These are phyloP conservation scores for Coleophoma crateriformis DNA, from an alignment of 2,329 filamentous ascomycete genomes.

Conservation along the genomic window DNA sequence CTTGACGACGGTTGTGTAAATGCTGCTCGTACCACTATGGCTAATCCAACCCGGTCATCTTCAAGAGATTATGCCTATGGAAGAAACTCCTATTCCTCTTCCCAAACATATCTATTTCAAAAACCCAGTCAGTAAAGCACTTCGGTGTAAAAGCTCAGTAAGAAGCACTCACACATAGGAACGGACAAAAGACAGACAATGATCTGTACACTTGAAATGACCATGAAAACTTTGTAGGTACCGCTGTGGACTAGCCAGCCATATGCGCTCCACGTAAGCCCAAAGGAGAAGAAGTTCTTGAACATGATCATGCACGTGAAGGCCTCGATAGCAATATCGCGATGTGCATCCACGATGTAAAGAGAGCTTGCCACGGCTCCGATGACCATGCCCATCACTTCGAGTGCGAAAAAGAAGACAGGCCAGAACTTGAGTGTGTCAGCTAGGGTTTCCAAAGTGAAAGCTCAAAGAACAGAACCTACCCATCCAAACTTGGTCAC, in stretches of 20 bases:
- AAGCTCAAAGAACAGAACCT: slow-evolving; percentile 69
- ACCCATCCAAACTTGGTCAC: slow-evolving; percentile 63
- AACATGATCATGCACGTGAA: slow-evolving; percentile 90
- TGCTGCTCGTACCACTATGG: not conserved
- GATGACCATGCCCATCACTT: slow-evolving; percentile 87
- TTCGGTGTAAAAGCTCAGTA: not conserved
- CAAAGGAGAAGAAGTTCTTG: slow-evolving; percentile 91
- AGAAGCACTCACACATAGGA: slow-evolving; percentile 64
- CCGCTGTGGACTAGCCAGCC: slow-evolving; percentile 70
- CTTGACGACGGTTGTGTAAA: not conserved
- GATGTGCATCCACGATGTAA: slow-evolving; percentile 90
- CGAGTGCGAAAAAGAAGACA: slow-evolving; percentile 74
- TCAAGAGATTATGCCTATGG: slow-evolving; percentile 66
- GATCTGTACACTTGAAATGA: slow-evolving; percentile 72
- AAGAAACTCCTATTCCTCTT: slow-evolving; percentile 74
- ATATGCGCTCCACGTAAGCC: slow-evolving; percentile 77
- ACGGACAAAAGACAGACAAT: slow-evolving; percentile 69
- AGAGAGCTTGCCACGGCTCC: slow-evolving; percentile 80
- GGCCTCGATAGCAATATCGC: slow-evolving; percentile 76
- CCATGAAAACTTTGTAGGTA: slow-evolving; percentile 58
- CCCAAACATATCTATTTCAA: slow-evolving; percentile 62
- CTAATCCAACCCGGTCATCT: slow-evolving; percentile 4
- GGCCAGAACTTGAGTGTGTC: slow-evolving; percentile 66
- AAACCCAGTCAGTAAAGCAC: slow-evolving; percentile 2
- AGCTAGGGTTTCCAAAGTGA: slow-evolving; percentile 60